A percentile compares a stretch with the other conserved stretches of the same genome.
phyloP scores from a whole-genome alignment of 495 filamentous ascomycete species.

The Aspergillus bridgeri region DNA sequence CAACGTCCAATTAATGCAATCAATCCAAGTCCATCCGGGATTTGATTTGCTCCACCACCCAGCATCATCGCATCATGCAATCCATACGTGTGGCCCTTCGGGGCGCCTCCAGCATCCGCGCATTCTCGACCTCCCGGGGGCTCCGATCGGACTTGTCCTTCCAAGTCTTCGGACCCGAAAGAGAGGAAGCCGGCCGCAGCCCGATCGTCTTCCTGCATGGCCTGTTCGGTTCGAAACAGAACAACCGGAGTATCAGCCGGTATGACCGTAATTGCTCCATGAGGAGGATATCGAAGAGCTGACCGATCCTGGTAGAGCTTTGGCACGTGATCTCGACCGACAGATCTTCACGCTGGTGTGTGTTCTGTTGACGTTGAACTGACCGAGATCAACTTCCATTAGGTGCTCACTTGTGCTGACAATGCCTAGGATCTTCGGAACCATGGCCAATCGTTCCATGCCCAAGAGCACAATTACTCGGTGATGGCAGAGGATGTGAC shows the following conservation, averaged over 20 bases:
- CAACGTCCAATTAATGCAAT: no score
- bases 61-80: constrained; percentile 10
- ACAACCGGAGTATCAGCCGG: constrained; percentile 95
- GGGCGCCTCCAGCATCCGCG: constrained; percentile 19
- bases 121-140: constrained; percentile 36
- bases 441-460: constrained; percentile 86
- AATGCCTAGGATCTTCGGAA: constrained; percentile 77
- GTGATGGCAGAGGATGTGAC: constrained; percentile 85
- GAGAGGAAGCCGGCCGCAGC: constrained; percentile 33
- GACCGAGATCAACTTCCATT: no score
- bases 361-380: constrained; percentile 5
- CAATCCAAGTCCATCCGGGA: no score
- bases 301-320: constrained; percentile 48
- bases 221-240: constrained; percentile 93
- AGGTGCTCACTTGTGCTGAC: background rate
- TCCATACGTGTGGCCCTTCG: constrained; percentile 17
- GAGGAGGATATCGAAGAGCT: background rate
- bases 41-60: no score
- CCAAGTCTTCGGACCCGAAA: constrained; percentile 42
- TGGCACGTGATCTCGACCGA: constrained; percentile 78
- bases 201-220: constrained; percentile 92
- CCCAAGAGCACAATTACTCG: constrained; percentile 72
- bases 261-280: constrained; percentile 56
- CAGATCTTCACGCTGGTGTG: constrained; percentile 80
- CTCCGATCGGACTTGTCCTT: constrained; percentile 35